These are phyloP conservation scores for Collariella sp. DNA, from an alignment of 495 filamentous ascomycete species.

Conservation along the genomic window DNA sequence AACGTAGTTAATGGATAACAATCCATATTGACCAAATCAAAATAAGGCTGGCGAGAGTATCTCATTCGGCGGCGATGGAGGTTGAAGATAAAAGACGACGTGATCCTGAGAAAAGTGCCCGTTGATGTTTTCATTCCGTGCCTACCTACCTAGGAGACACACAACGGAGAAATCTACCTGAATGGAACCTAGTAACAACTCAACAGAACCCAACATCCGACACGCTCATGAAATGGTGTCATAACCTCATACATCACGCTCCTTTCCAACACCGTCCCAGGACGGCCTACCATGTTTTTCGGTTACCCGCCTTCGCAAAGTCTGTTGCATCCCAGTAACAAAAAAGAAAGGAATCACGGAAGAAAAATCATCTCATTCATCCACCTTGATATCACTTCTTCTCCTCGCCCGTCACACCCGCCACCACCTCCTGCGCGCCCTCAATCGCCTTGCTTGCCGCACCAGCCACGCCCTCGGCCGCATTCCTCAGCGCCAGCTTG, in stretches of 20 bases:
- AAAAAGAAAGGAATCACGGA: neutral
- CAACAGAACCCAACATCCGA: neutral
- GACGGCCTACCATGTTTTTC: neutral
- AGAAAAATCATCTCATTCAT: neutral
- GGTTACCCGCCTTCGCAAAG: neutral
- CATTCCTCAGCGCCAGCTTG: slow-evolving; percentile 4
- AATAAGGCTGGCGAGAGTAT: no score
- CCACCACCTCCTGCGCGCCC: slow-evolving; percentile 7
- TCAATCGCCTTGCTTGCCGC: slow-evolving; percentile 16
- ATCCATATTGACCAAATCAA: no score
- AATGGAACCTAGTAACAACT: no score
- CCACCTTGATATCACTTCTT: neutral
- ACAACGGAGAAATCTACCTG: no score
- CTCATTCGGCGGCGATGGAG: no score
- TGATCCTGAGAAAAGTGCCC: no score
- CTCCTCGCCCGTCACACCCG: slow-evolving; percentile 3
- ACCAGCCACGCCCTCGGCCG: slow-evolving; percentile 12
- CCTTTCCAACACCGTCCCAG: neutral
- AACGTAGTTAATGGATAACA: no score
- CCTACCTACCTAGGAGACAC: no score
- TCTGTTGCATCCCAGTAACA: neutral
- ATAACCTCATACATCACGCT: neutral
- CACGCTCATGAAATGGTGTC: neutral
- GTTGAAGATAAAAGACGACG: no score
- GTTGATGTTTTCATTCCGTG: no score